A percentile compares a stretch with the other conserved stretches of the same genome.
Conservation (phyloP, 768 basidiomycete species). For the Collybiopsis luxurians region DNA sequence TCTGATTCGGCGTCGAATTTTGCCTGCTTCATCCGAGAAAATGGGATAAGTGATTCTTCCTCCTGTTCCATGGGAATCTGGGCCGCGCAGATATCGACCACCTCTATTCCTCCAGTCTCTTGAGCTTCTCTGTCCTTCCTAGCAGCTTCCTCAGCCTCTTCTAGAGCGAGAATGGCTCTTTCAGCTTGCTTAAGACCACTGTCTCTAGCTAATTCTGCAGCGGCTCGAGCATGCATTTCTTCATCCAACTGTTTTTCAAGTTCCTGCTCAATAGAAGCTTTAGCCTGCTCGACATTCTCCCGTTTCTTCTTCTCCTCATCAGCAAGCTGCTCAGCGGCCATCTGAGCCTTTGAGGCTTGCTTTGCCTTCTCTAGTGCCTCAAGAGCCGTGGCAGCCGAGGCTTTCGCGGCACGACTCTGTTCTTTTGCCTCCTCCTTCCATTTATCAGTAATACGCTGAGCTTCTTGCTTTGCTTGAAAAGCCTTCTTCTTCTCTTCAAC, state of each 20-base stretch:
- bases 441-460: neutral
- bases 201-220: neutral
- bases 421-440: neutral
- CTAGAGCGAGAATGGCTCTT: slow-evolving; percentile 9
- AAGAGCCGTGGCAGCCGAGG: neutral
- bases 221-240: neutral
- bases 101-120: neutral
- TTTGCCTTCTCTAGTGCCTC: neutral
- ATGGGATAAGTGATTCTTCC: neutral
- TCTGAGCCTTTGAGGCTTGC: neutral
- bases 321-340: neutral
- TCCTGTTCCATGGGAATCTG: neutral
- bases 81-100: neutral
- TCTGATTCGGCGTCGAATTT: neutral
- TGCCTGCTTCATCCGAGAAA: neutral
- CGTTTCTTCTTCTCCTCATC: neutral
- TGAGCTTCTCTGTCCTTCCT: neutral
- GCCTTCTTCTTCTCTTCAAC: neutral
- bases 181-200: slow-evolving; percentile 1
- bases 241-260: neutral
- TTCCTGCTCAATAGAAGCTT: neutral
- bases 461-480: neutral
- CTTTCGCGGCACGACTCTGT: neutral
- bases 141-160: neutral
- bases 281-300: neutral